Evolutionary conservation across 495 filamentous ascomycete species (phyloP), one percentile per base, ranked within the genome.

Genomic region (Ascodesmis nigricans): DNA sequence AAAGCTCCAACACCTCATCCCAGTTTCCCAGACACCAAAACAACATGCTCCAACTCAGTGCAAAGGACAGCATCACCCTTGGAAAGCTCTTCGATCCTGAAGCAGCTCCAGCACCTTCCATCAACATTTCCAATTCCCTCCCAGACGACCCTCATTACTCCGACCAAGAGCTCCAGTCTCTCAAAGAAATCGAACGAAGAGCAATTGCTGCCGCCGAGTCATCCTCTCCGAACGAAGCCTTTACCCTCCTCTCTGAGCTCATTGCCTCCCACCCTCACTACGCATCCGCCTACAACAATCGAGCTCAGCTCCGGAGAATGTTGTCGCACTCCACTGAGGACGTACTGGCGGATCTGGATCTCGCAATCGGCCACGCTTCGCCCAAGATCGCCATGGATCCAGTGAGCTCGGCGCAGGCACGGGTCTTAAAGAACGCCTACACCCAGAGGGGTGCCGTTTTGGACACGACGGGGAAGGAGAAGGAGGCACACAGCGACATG

Each of bases 1-100:
- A n/a, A 29, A 17, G 6, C 13, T 17, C 11, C 13, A 31, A 10
- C 16, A 31, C 13, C 29, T 31, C n/a, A n/a, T n/a, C n/a, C n/a
- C n/a, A n/a, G n/a, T n/a, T n/a, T n/a, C n/a, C n/a, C n/a, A n/a
- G n/a, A n/a, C n/a, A n/a, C n/a, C n/a, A n/a, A n/a, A n/a, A n/a
- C n/a, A n/a, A n/a, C n/a, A n/a, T n/a, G n/a, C n/a, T n/a, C n/a
- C n/a, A n/a, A n/a, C n/a, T n/a, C n/a, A n/a, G n/a, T n/a, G n/a
- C n/a, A n/a, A n/a, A n/a, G n/a, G 80, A 90, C 54, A 53, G 69
- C 39, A 62, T 68, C 21, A 67, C 84, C 40, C 68, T 87, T 26
- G 59, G 71, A 44, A 73, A 76, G 34, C 73, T 91, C 52, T 80
- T 76, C 46, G 77, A 87, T 42, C 73, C 75, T 8, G 79, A 83